Evolutionary conservation across 345 rosid genomes (phyloP).

Genomic region (Cardamine occulta): DNA sequence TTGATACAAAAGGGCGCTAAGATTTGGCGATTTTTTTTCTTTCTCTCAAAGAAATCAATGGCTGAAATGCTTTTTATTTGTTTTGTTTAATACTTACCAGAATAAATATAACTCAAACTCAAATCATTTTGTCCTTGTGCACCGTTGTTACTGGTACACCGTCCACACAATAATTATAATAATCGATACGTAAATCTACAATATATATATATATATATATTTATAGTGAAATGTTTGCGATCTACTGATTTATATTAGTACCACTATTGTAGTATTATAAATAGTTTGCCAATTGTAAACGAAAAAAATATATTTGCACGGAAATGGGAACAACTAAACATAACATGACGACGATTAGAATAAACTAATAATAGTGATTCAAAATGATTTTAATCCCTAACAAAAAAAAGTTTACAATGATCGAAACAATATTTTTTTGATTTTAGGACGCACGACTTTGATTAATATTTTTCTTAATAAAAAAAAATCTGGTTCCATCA

Average conservation of each 20-base stretch:
- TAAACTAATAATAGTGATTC: neutral
- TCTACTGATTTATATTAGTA: neutral
- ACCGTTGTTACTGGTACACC: slow-evolving; percentile 27
- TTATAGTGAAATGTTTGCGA: no score
- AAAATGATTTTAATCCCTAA: neutral
- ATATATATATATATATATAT: no score
- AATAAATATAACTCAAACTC: slow-evolving; percentile 28
- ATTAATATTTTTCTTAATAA: neutral
- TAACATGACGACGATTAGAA: neutral
- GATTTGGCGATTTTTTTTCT: no score
- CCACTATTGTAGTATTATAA: neutral
- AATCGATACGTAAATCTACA: neutral
- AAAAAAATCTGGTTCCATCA: neutral
- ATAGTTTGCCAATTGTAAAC: no score
- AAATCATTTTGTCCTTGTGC: slow-evolving; percentile 40
- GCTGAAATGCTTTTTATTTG: neutral
- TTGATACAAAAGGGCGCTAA: no score
- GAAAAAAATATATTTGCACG: neutral
- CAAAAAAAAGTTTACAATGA: neutral
- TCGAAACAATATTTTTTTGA: neutral
- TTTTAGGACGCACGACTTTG: neutral
- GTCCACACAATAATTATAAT: slow-evolving; percentile 29
- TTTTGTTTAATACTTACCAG: slow-evolving; percentile 2
- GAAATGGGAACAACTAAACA: neutral
- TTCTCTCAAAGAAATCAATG: no score